phyloP scores from a whole-genome alignment of 371 early-diverging fungal genomes.

The Haplosporangium sp. region DNA sequence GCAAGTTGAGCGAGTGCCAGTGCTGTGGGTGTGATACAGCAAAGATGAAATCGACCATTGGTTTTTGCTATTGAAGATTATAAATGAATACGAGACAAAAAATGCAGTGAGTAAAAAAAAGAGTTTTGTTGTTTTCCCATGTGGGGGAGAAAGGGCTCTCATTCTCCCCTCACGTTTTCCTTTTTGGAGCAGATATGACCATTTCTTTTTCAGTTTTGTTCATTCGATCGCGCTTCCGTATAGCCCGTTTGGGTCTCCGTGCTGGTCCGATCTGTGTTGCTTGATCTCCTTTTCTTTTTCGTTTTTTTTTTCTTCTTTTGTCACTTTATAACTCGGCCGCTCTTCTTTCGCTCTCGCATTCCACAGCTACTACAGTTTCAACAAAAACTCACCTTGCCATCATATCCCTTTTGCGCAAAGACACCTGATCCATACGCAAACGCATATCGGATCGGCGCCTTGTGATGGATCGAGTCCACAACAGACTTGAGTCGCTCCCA shows the following conservation, averaged over 20 bases:
- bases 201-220: slow-evolving; percentile 1
- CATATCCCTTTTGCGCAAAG: slow-evolving; percentile 86
- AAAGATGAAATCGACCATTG: slow-evolving; percentile 95
- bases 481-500: slow-evolving; percentile 70
- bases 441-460: slow-evolving; percentile 84
- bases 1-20: slow-evolving; percentile 96
- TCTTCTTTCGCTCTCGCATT: too few species aligned
- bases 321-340: too few species aligned
- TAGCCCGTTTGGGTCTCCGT: too few species aligned
- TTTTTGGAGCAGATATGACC: neutral
- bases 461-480: slow-evolving; percentile 64
- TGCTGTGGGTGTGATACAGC: slow-evolving; percentile 96
- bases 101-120: too few species aligned
- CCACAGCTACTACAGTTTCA: too few species aligned
- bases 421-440: slow-evolving; percentile 97
- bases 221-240: too few species aligned
- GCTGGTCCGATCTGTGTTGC: too few species aligned
- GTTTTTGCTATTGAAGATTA: slow-evolving; percentile 57
- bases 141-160: neutral
- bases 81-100: neutral
- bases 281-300: too few species aligned
- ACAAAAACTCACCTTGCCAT: slow-evolving; percentile 63
- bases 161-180: too few species aligned
- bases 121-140: too few species aligned
- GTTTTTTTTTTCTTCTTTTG: too few species aligned